Evolutionary conservation across 108 stramenopile genomes (phyloP).

Genomic region (Cyclotella kingstonii): DNA sequence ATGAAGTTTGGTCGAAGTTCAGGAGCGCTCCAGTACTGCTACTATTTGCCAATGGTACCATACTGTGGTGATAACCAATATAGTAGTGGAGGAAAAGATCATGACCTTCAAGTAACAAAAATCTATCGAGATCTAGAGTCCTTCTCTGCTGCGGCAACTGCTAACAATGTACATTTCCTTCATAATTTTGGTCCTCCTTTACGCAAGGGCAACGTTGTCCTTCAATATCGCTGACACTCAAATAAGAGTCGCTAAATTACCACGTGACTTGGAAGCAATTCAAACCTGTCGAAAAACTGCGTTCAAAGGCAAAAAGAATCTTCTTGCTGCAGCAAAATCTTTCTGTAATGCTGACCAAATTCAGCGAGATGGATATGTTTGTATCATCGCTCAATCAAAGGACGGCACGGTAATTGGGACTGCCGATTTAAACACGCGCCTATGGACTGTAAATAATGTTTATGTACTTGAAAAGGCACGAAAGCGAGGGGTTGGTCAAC

Average conservation of each 20-base stretch:
- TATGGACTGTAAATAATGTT: constrained; percentile 35
- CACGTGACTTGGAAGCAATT: constrained; percentile 24
- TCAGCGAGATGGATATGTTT: constrained; percentile 25
- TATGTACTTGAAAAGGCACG: constrained; percentile 31
- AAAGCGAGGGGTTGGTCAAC: constrained; percentile 32
- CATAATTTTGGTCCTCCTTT: not conserved
- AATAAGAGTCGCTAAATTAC: constrained; percentile 10
- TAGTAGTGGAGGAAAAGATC: no score
- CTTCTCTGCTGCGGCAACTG: no score
- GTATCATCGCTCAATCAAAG: constrained; percentile 17
- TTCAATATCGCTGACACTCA: not conserved
- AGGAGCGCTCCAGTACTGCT: no score
- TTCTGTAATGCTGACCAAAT: constrained; percentile 47
- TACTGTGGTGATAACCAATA: no score
- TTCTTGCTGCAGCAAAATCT: constrained; percentile 33
- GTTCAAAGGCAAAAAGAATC: constrained; percentile 5
- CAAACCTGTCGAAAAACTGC: constrained; percentile 37
- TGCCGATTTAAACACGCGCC: constrained; percentile 26
- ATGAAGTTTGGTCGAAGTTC: no score
- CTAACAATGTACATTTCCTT: not conserved
- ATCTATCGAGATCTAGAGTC: no score
- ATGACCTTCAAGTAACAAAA: no score
- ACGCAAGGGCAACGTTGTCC: not conserved
- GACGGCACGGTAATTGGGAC: constrained; percentile 28
- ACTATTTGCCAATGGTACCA: no score